Evolutionary conservation across 2,329 filamentous ascomycete genomes (phyloP).

Genomic region (Phyllosticta citrichinensis): DNA sequence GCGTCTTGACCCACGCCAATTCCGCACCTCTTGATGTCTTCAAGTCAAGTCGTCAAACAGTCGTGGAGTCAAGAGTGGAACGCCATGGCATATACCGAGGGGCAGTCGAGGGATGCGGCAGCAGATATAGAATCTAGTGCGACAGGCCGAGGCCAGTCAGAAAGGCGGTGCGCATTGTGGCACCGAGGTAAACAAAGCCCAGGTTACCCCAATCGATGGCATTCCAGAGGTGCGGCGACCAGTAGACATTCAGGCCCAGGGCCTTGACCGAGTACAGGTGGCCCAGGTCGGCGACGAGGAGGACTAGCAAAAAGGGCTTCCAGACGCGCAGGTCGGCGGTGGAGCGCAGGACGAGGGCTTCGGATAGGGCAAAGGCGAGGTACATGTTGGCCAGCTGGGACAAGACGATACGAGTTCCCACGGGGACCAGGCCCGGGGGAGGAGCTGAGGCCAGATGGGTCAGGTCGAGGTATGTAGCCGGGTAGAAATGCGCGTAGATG

Average conservation of each 20-base stretch:
- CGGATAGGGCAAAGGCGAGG: slow-evolving; percentile 65
- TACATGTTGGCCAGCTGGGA: slow-evolving; percentile 72
- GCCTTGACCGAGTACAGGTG: slow-evolving; percentile 58
- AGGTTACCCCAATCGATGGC: slow-evolving; percentile 59
- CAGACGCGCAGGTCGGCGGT: slow-evolving; percentile 61
- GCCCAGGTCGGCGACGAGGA: slow-evolving; percentile 67
- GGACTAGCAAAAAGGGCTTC: slow-evolving; percentile 53
- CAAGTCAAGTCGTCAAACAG: not conserved
- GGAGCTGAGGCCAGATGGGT: slow-evolving; percentile 44
- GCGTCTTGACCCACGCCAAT: not conserved
- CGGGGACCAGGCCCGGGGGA: slow-evolving; percentile 41
- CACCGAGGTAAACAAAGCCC: slow-evolving; percentile 59
- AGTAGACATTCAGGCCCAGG: slow-evolving; percentile 54
- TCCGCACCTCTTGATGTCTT: not conserved
- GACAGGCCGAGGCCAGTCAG: slow-evolving; percentile 38
- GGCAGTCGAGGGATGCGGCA: not conserved
- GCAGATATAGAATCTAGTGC: not conserved
- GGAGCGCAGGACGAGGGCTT: slow-evolving; percentile 62
- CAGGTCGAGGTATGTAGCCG: slow-evolving; percentile 50
- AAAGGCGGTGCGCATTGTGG: slow-evolving; percentile 21
- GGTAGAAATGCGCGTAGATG: slow-evolving; percentile 42
- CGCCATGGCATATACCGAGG: not conserved
- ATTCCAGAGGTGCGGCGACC: slow-evolving; percentile 53
- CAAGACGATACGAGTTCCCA: slow-evolving; percentile 55
- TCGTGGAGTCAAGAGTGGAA: not conserved